Evolutionary conservation across 345 rosid species (phyloP).

Genomic region (Linum tenue): DNA sequence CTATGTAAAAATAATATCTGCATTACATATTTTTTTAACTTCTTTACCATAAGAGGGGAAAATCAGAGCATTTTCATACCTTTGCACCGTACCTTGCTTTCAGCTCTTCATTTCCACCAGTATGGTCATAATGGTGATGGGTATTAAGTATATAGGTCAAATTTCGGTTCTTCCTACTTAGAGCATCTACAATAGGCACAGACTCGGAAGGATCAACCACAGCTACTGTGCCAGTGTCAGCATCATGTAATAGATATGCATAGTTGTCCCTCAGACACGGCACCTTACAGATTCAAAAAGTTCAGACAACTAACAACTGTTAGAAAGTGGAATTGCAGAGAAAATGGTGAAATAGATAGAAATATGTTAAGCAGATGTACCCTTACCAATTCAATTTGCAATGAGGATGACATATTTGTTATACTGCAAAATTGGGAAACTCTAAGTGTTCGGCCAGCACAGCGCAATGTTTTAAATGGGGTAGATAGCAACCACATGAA

Average conservation of each 20-base stretch:
- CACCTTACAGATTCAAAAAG: slow-evolving; percentile 42
- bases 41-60: neutral
- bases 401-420: slow-evolving; percentile 58
- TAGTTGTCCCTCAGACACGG: slow-evolving; percentile 84
- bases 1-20: too few species aligned
- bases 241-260: slow-evolving; percentile 89
- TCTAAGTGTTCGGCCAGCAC: slow-evolving; percentile 80
- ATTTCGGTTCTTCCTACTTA: slow-evolving; percentile 69
- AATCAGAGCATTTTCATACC: slow-evolving; percentile 42
- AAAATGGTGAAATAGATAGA: neutral
- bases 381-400: slow-evolving; percentile 89
- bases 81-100: slow-evolving; percentile 97
- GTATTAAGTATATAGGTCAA: slow-evolving; percentile 90
- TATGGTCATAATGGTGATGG: slow-evolving; percentile 87
- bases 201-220: slow-evolving; percentile 99
- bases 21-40: neutral
- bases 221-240: slow-evolving; percentile 94
- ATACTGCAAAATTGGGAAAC: slow-evolving; percentile 88
- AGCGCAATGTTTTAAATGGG: slow-evolving; percentile 85
- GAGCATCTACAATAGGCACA: slow-evolving; percentile 70
- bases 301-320: neutral
- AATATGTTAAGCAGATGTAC: neutral
- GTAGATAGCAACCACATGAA: slow-evolving; percentile 59
- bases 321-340: neutral
- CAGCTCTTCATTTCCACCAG: slow-evolving; percentile 83